Percentiles rank a stretch among this genome's conserved stretches.
phyloP scores from a whole-genome alignment of 2,329 filamentous ascomycete species.

The Capronia coronata region DNA sequence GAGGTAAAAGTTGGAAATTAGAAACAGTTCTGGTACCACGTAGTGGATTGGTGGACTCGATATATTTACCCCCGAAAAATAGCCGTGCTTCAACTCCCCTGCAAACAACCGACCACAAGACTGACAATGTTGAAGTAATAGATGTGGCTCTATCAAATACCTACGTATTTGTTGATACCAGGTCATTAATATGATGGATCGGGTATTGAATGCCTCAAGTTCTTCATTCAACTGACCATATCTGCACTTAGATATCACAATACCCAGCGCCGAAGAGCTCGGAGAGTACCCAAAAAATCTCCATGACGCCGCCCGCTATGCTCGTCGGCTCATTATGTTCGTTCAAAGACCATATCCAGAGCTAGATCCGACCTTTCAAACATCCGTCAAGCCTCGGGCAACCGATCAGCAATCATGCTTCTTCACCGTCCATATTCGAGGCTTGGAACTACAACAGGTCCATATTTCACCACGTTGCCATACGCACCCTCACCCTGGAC shows the following conservation, averaged over 20 bases:
- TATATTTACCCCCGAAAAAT: not conserved
- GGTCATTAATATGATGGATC: too few relatives aligned
- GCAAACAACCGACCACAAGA: too few relatives aligned
- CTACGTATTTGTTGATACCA: too few relatives aligned
- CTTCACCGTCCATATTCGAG: constrained; percentile 63
- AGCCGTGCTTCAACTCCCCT: not conserved
- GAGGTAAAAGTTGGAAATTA: too few relatives aligned
- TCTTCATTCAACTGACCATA: not conserved
- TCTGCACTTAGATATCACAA: not conserved
- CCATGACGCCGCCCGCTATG: not conserved
- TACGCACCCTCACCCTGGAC: constrained; percentile 55
- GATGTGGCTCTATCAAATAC: too few relatives aligned
- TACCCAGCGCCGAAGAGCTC: too few relatives aligned
- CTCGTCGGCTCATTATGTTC: not conserved
- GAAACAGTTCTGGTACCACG: too few relatives aligned
- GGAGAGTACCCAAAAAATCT: too few relatives aligned
- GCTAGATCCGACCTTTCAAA: not conserved
- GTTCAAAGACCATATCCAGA: not conserved
- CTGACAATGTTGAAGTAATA: too few relatives aligned
- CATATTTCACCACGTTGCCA: constrained; percentile 83
- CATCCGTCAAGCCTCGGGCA: not conserved
- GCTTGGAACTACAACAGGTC: constrained; percentile 88
- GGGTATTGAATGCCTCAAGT: too few relatives aligned
- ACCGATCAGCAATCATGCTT: not conserved
- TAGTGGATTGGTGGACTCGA: too few relatives aligned